These are phyloP conservation scores for Globisporangium cylindrosporum DNA, from an alignment of 352 stramenopile genomes.

Conservation along the genomic window DNA sequence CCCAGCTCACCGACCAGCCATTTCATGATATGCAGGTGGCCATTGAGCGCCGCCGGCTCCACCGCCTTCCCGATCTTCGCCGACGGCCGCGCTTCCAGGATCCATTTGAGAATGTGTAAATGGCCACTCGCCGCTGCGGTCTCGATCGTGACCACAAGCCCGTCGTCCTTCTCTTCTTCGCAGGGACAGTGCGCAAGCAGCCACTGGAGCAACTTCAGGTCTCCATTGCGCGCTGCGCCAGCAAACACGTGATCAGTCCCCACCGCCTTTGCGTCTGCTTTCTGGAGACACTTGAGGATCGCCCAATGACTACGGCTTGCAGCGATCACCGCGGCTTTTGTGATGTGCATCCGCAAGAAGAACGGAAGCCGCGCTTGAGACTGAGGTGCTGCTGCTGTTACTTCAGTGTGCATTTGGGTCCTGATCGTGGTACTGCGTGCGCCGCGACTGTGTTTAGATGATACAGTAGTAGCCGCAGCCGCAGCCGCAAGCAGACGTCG, in stretches of 20 bases:
- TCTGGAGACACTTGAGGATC: background rate
- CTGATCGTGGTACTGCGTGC: background rate
- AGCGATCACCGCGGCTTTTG: background rate
- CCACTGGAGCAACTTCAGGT: slow-evolving; percentile 1
- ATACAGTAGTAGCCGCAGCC: background rate
- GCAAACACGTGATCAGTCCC: background rate
- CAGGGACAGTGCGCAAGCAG: background rate
- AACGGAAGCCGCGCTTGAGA: background rate
- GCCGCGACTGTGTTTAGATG: background rate
- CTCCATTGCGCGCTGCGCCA: background rate
- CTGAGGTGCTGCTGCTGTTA: background rate
- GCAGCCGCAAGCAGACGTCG: slow-evolving; percentile 2
- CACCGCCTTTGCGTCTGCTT: background rate
- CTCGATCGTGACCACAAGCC: background rate
- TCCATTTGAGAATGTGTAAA: slow-evolving; percentile 1
- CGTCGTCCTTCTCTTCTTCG: background rate
- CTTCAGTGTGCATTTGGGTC: background rate
- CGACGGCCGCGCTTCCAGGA: background rate
- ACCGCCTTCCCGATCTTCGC: slow-evolving; percentile 8
- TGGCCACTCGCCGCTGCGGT: background rate
- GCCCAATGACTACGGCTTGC: background rate
- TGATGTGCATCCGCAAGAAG: background rate
- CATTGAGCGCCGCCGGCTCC: background rate
- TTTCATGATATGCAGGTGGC: background rate
- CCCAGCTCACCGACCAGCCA: slow-evolving; percentile 1